phyloP scores from a whole-genome alignment of 2,329 filamentous ascomycete genomes.

The Biscogniauxia mediterranea region DNA sequence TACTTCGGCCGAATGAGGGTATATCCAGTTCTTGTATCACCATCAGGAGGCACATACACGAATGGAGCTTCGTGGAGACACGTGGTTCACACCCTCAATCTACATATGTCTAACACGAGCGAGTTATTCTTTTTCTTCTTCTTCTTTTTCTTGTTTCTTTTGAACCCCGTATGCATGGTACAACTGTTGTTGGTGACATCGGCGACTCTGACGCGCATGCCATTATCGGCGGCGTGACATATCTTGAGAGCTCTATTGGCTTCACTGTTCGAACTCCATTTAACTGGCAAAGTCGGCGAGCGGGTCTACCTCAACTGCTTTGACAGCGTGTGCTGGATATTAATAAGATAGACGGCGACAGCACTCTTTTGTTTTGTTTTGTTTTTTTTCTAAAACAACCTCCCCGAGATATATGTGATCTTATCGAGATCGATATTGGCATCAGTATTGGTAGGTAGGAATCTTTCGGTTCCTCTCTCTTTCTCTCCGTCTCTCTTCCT shows the following conservation, averaged over 20 bases:
- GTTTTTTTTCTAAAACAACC: neutral
- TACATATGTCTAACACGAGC: neutral
- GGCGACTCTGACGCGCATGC: neutral
- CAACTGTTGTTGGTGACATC: neutral
- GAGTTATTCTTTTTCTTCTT: neutral
- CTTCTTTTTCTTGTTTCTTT: too few species aligned
- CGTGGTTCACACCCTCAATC: neutral
- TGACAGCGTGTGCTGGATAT: neutral
- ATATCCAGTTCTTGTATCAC: neutral
- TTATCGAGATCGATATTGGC: neutral
- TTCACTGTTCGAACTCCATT: neutral
- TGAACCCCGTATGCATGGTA: neutral
- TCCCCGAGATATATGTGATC: neutral
- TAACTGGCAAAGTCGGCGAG: neutral
- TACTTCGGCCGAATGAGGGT: neutral
- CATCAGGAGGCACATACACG: neutral
- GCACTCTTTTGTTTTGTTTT: neutral
- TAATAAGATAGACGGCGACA: neutral
- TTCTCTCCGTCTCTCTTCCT: too few species aligned
- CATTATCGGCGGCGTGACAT: neutral
- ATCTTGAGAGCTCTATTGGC: neutral
- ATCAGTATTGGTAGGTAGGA: neutral
- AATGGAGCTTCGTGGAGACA: neutral
- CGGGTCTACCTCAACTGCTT: neutral
- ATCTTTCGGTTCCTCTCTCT: neutral